Evolutionary conservation across 2,329 filamentous ascomycete genomes (phyloP).

Genomic region (Claviceps monticola): DNA sequence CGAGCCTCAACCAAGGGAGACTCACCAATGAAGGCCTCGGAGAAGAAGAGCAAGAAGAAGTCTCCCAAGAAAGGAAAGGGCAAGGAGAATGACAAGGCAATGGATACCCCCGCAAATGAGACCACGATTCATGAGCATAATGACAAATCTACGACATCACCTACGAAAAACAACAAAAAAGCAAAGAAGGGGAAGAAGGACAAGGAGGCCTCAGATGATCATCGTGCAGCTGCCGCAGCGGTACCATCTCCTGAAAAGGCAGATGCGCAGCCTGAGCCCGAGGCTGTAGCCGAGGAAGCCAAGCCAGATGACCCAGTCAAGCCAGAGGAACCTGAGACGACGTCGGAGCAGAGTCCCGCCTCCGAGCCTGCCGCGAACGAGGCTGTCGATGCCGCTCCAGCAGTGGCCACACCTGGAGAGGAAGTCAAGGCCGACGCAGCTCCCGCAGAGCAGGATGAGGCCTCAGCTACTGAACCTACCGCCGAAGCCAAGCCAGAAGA

Average conservation of each 20-base stretch:
- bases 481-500: not conserved
- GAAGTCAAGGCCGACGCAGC: not conserved
- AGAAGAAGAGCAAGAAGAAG: slow-evolving; percentile 7
- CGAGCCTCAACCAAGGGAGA: slow-evolving; percentile 7
- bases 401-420: not conserved
- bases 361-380: not conserved
- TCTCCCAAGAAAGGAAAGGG: slow-evolving; percentile 7
- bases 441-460: not conserved
- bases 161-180: slow-evolving; percentile 14
- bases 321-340: not conserved
- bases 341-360: not conserved
- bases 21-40: not conserved
- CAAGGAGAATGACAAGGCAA: slow-evolving; percentile 6
- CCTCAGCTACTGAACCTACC: not conserved
- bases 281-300: slow-evolving; percentile 6
- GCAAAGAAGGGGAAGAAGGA: slow-evolving; percentile 13
- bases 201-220: not conserved
- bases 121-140: slow-evolving; percentile 9
- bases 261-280: slow-evolving; percentile 3
- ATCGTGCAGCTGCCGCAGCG: not conserved
- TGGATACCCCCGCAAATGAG: slow-evolving; percentile 5
- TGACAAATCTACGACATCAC: slow-evolving; percentile 6
- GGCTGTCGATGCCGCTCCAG: not conserved
- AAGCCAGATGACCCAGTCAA: not conserved
- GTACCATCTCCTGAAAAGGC: not conserved